Evolutionary conservation across 176 grass and related monocot species (phyloP).

Genomic region (Oryza punctata): DNA sequence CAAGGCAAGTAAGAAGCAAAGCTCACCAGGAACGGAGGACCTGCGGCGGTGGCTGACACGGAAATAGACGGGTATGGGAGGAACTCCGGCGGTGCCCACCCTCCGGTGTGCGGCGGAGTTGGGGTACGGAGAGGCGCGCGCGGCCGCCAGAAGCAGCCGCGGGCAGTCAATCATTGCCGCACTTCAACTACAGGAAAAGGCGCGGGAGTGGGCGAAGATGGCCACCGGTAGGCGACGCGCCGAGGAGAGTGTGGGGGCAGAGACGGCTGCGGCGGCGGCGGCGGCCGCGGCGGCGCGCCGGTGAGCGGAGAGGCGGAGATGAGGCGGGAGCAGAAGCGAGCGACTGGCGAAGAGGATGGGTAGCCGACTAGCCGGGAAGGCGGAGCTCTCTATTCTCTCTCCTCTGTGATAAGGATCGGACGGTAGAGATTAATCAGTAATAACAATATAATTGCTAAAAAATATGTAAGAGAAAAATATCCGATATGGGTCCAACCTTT

Average conservation of each 20-base stretch:
- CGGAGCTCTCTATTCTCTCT: not conserved
- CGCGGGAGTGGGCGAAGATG: not conserved
- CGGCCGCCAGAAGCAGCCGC: constrained; percentile 38
- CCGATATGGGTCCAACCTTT: too few relatives aligned
- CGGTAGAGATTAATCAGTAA: not conserved
- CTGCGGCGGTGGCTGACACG: not conserved
- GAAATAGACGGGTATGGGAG: too few relatives aligned
- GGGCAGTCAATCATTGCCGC: constrained; percentile 39
- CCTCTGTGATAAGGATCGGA: constrained; percentile 21
- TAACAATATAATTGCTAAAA: too few relatives aligned
- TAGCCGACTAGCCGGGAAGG: not conserved
- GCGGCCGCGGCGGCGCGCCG: not conserved
- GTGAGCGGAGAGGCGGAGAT: not conserved
- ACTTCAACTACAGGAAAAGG: not conserved
- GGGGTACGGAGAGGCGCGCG: constrained; percentile 3
- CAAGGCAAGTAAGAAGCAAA: not conserved
- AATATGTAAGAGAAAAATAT: too few relatives aligned
- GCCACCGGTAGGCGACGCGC: not conserved
- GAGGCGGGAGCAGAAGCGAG: not conserved
- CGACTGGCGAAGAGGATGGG: not conserved
- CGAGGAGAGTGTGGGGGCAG: not conserved
- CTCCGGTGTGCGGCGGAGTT: not conserved
- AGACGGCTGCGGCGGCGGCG: not conserved
- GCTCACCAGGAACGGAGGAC: constrained; percentile 25
- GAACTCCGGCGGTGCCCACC: too few relatives aligned